Conservation (phyloP, 2,329 filamentous ascomycete species). For the Rugonectria rugulosa region DNA sequence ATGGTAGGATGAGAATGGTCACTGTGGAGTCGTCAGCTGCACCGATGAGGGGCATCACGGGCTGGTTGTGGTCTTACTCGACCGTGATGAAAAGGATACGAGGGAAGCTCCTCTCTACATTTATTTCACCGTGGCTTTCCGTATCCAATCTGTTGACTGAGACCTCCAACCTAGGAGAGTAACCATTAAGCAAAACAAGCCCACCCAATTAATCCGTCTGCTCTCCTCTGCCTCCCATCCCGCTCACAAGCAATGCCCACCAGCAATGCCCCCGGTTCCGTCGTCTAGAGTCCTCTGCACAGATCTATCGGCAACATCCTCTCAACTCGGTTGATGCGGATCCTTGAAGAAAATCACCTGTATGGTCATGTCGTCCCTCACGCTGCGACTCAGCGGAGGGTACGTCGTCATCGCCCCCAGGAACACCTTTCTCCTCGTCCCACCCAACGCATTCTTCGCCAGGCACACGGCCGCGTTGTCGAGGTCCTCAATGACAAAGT, state of each 20-base stretch:
- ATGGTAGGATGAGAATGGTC: no score
- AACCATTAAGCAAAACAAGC: neutral
- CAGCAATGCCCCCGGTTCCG: no score
- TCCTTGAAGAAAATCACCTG: constrained; percentile 75
- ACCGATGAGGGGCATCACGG: neutral
- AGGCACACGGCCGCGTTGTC: constrained; percentile 84
- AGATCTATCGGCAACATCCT: no score
- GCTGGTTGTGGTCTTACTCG: neutral
- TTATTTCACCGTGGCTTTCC: no score
- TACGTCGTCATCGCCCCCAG: constrained; percentile 75
- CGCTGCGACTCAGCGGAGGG: constrained; percentile 70
- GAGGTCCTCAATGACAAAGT: constrained; percentile 76
- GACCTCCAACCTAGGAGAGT: no score
- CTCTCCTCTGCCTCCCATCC: neutral
- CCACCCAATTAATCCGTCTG: no score
- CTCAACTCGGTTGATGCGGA: constrained; percentile 72
- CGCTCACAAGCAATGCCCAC: neutral
- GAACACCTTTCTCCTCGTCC: constrained; percentile 76
- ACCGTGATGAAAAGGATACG: no score
- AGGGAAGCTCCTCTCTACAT: no score
- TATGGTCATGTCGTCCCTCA: constrained; percentile 81
- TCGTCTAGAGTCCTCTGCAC: no score
- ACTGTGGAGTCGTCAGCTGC: neutral
- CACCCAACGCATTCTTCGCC: constrained; percentile 81
- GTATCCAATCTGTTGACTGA: no score